Evolutionary conservation across 2,329 filamentous ascomycete genomes (phyloP), one percentile per base, ranked within the genome.

Genomic region (Monosporascus ibericus): DNA sequence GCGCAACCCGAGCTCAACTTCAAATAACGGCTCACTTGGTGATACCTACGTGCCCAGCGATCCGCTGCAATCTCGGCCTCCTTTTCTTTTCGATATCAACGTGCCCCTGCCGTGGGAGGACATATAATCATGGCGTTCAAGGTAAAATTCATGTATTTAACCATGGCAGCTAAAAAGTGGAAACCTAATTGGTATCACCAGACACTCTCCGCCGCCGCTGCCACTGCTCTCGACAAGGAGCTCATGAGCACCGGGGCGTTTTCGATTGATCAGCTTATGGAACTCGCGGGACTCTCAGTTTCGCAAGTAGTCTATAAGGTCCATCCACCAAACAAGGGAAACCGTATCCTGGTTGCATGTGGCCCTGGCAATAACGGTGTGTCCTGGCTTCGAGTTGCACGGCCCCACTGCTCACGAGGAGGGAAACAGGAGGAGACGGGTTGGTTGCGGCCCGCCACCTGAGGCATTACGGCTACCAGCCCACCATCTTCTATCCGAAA

Each of bases 241-340:
- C 85, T 99, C 56, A 97, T 99, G 92, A 88, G 84, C 66, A 81
- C 82, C 11, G 83, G 85, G 1, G 91, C 88, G 8, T 99, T 96
- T 72, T 95, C 90, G 11, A 81, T 99, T 51, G 94, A 97, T 67
- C 94, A 99, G 71, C 77, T 99, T 48, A 97, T 99, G 94, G 94
- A 97, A 68, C 75, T 99, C 7, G 94, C 94, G 44, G 94, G 94
- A 0, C 79, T 99, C 0, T 92, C 91, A 1, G 91, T 97, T 25
- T 92, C 92, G 14, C 91, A 97, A 76, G 91, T 88, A 92, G 90
- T 97, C 6, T 95, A 89, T 71, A 84, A 83, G 52, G 80, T 96
- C 3, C 92, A 96, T 58, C 92, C 92, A 0, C 80, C 83, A 0
- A 80, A 68, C 53, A 81, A 81, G 58, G 90, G 92, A 7, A 82